Percentiles rank a stretch among this genome's conserved stretches.
Conservation (phyloP, 768 basidiomycete genomes). For the Boletus vermiculosoides region DNA sequence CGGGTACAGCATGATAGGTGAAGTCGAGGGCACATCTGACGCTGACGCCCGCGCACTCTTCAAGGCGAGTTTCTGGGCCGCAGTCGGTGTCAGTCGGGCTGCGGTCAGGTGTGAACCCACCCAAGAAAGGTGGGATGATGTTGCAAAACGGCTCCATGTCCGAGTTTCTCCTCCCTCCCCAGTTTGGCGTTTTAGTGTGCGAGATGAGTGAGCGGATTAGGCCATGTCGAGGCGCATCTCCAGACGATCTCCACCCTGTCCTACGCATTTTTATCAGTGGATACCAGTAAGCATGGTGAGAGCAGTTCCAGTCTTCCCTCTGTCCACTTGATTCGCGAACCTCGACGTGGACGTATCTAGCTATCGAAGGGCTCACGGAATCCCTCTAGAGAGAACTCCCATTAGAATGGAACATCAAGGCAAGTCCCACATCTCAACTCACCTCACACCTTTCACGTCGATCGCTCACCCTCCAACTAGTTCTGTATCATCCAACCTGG, state of each 20-base stretch:
- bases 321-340: neutral
- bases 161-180: conserved; percentile 8
- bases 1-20: conserved; percentile 26
- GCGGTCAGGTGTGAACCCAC: conserved; percentile 28
- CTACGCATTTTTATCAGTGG: no score
- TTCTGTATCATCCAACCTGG: conserved; percentile 20
- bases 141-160: conserved; percentile 14
- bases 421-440: neutral
- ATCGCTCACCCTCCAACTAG: neutral
- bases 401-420: conserved; percentile 20
- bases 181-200: conserved; percentile 12
- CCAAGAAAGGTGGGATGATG: conserved; percentile 12
- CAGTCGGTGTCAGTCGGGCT: conserved; percentile 19
- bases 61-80: conserved; percentile 31
- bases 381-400: conserved; percentile 13
- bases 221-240: neutral
- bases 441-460: no score
- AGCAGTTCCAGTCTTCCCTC: neutral
- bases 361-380: conserved; percentile 12
- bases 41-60: conserved; percentile 33
- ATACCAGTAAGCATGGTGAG: conserved; percentile 15
- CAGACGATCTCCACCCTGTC: neutral
- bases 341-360: neutral
- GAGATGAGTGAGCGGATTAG: conserved; percentile 1
- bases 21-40: conserved; percentile 36